Percentiles rank a stretch among this genome's conserved stretches.
These are phyloP conservation scores for Coniferiporia weirii DNA, from an alignment of 1,284 basidiomycete genomes.

Conservation along the genomic window DNA sequence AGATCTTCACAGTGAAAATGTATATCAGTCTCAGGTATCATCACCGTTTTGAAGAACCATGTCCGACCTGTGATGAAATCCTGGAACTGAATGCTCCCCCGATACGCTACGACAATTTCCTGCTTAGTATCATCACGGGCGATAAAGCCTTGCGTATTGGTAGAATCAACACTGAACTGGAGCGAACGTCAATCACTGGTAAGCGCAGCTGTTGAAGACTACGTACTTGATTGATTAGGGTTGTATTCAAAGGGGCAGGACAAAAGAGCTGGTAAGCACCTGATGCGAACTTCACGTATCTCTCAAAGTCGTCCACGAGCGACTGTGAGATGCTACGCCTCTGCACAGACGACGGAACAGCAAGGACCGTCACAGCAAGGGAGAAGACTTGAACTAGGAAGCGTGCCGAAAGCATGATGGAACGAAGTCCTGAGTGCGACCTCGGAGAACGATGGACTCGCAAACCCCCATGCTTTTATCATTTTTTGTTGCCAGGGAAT, in stretches of 20 bases:
- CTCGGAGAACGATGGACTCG: too few species aligned
- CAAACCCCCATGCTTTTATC: too few species aligned
- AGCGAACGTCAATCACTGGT: background rate
- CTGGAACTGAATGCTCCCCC: conserved; percentile 16
- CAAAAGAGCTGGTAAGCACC: conserved; percentile 7
- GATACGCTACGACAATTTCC: conserved; percentile 19
- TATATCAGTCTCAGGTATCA: too few species aligned
- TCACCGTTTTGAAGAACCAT: too few species aligned
- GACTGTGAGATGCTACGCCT: conserved; percentile 15
- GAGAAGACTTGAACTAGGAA: background rate
- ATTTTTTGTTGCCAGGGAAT: too few species aligned
- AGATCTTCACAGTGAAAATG: conserved; percentile 26
- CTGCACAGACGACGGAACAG: background rate
- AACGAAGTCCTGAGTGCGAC: too few species aligned
- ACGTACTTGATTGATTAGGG: conserved; percentile 14
- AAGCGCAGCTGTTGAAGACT: too few species aligned
- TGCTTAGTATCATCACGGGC: conserved; percentile 16
- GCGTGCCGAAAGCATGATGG: background rate
- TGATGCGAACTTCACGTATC: conserved; percentile 15
- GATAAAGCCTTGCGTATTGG: conserved; percentile 18
- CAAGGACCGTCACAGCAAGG: background rate
- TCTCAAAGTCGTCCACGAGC: conserved; percentile 14
- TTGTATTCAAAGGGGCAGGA: conserved; percentile 16
- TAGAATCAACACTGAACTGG: conserved; percentile 15
- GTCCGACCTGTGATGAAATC: background rate